phyloP scores from a whole-genome alignment of 225 moss, liverwort and hornwort species.

The Pseudoscleropodium purum region DNA sequence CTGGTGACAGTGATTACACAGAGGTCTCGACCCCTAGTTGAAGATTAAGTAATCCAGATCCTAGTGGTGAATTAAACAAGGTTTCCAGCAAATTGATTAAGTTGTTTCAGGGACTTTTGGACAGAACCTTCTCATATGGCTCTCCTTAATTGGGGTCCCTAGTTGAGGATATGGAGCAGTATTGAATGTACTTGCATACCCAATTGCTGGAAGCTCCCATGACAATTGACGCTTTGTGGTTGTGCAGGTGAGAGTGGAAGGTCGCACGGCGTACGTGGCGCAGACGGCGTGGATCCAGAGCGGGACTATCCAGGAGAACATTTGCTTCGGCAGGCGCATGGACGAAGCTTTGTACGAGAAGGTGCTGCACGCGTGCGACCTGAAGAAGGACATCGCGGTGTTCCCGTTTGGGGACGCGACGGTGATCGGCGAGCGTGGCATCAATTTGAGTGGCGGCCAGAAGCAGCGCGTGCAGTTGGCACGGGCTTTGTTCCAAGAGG shows the following conservation, averaged over 20 bases:
- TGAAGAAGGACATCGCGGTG: slow-evolving; percentile 53
- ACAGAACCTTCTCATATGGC: neutral
- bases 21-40: neutral
- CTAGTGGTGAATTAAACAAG: neutral
- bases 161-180: too few species aligned
- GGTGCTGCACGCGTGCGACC: slow-evolving; percentile 55
- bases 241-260: slow-evolving; percentile 33
- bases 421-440: slow-evolving; percentile 63
- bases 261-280: slow-evolving; percentile 44
- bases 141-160: neutral
- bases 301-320: slow-evolving; percentile 44
- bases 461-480: slow-evolving; percentile 84
- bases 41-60: neutral
- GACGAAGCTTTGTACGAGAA: slow-evolving; percentile 34
- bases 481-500: slow-evolving; percentile 75
- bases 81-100: neutral
- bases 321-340: slow-evolving; percentile 47
- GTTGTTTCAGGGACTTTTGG: neutral
- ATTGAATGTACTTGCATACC: neutral
- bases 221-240: neutral
- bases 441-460: slow-evolving; percentile 80
- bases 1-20: neutral
- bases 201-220: neutral
- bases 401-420: slow-evolving; percentile 67
- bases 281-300: slow-evolving; percentile 66